Evolutionary conservation across 441 rosid species (phyloP), one percentile per base, ranked within the genome.

Genomic region (Capsella rubella): DNA sequence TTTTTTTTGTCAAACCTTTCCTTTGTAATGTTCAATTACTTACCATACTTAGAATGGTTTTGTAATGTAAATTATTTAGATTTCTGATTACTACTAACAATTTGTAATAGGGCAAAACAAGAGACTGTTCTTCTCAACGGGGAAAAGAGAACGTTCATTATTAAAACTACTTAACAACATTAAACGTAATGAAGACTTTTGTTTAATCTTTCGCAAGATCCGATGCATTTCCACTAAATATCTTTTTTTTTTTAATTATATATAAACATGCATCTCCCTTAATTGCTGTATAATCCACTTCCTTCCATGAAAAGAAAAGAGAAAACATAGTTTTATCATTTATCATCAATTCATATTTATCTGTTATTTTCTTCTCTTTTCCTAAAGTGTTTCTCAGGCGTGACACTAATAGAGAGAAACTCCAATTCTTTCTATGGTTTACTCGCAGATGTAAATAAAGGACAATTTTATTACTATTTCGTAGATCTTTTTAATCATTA

Each of bases 141-240:
- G 25, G 4, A 46, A 46, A 7, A 46, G 25, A 46, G 51, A 46
- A 15, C 9, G 9, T 6, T 6, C 2, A 3, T 8, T 21, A 21
- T 21, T 21, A 21, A 42, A 42, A 13, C 13, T 42, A 42, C 15
- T 42, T 42, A 1, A 1, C 3, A 49, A 51, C 52, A 51, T 21
- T 16, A 69, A 75, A 62, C 74, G 79, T 69, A 75, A 61, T 8
- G 27, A 12, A 62, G 59, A 75, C 74, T 75, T 75, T 46, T 75
- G 74, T 60, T 68, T 68, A 35, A 51, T 61, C 69, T 75, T 75
- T 75, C 62, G 65, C 65, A 55, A 62, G 74, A 75, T 75, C 79
- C 79, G 0, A 75, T 54, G 79, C 42, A 75, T 27, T 75, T 69
- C 79, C 79, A 69, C 71, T 46, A 54, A 45, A 18, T 15, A 27